Conservation (phyloP, 1,284 basidiomycete species). For the Cutaneotrichosporon sp. region DNA sequence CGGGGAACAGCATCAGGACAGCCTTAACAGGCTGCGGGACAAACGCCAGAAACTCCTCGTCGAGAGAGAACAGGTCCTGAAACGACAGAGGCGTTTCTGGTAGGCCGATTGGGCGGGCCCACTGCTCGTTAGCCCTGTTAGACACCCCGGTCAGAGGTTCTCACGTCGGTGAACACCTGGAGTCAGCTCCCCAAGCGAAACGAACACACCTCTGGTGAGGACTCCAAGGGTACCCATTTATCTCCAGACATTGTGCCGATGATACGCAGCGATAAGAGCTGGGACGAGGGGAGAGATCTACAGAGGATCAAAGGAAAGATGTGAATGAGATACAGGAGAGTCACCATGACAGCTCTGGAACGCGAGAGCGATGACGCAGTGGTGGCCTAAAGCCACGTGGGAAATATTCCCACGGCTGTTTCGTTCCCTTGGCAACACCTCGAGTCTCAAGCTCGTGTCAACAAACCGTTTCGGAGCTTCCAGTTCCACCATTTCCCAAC, state of each 20-base stretch:
- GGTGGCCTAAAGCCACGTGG: neutral
- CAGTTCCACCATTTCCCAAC: neutral
- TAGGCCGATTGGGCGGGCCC: conserved; percentile 70
- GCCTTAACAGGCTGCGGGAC: conserved; percentile 70
- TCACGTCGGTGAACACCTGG: conserved; percentile 48
- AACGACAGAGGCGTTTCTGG: conserved; percentile 59
- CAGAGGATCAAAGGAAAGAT: neutral
- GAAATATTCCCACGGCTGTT: conserved; percentile 7
- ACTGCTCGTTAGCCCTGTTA: too few species aligned
- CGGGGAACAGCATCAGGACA: conserved; percentile 75
- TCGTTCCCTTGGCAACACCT: neutral
- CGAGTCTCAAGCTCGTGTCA: too few species aligned
- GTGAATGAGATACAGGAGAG: too few species aligned
- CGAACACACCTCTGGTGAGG: conserved; percentile 62
- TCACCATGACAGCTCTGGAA: too few species aligned
- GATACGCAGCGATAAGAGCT: too few species aligned
- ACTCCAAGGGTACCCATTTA: conserved; percentile 70
- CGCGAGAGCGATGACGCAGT: neutral
- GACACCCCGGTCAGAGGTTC: conserved; percentile 7
- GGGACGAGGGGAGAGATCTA: too few species aligned
- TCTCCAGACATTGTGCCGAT: too few species aligned
- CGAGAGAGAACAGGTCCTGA: conserved; percentile 75
- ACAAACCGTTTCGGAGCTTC: conserved; percentile 1
- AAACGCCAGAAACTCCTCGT: conserved; percentile 66
- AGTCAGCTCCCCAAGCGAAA: neutral